A percentile compares a stretch with the other conserved stretches of the same genome.
These are phyloP conservation scores for Sordariomycetes sp. DNA, from an alignment of 2,329 filamentous ascomycete genomes.

Conservation along the genomic window DNA sequence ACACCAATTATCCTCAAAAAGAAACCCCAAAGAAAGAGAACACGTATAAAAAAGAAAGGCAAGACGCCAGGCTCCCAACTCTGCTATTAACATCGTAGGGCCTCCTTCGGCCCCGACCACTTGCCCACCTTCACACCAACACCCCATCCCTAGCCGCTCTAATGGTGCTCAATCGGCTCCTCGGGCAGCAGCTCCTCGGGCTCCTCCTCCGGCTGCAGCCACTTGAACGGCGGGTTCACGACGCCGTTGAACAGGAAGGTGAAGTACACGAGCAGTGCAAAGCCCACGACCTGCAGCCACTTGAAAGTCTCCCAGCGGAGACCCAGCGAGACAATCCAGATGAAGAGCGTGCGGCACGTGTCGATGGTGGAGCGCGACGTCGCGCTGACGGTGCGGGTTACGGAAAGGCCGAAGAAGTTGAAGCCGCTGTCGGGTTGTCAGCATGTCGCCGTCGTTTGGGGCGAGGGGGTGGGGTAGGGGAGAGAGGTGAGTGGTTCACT, in stretches of 20 bases:
- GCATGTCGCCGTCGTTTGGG: neutral
- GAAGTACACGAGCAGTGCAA: conserved; percentile 83
- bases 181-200: conserved; percentile 61
- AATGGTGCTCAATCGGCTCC: conserved; percentile 65
- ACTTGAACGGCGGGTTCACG: conserved; percentile 66
- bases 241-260: conserved; percentile 96
- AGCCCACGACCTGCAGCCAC: conserved; percentile 85
- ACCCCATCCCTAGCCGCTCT: conserved; percentile 3
- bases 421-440: conserved; percentile 55
- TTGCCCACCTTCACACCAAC: neutral
- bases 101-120: neutral
- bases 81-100: neutral
- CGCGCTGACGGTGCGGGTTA: conserved; percentile 79
- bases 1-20: neutral
- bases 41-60: neutral
- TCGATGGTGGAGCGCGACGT: conserved; percentile 94
- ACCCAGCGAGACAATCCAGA: conserved; percentile 89
- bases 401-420: conserved; percentile 95
- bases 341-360: conserved; percentile 93
- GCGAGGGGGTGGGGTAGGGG: neutral
- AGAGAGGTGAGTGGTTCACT: conserved; percentile 6
- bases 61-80: neutral
- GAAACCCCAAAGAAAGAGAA: neutral
- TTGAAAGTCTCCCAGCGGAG: conserved; percentile 97
- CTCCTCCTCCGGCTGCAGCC: conserved; percentile 41